Base-by-base conservation (phyloP, 768 basidiomycete genomes). In the Cystobasidium onofrii region DNA sequence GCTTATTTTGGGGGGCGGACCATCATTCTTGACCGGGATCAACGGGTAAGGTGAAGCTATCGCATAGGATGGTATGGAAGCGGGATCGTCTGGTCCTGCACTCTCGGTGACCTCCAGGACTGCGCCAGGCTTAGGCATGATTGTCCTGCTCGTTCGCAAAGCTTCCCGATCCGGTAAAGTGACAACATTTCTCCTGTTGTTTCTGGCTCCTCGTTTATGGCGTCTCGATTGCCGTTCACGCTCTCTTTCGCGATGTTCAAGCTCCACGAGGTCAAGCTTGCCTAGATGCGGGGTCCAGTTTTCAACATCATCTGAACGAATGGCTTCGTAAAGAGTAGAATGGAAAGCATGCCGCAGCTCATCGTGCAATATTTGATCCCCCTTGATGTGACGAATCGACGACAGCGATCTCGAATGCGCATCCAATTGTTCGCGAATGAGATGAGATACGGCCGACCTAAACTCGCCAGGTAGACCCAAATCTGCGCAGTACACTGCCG, bases 371-470 rank as follows among this genome's bases (percentile, higher is more conserved):
- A 95, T 85, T 9, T 84, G 80, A 0, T 87, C 85, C 1, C 91
- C 90, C 77, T 92, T 90, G 4, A 88, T 86, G 80, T 95, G 91
- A 0, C 92, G 91, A 69, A 93, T 87, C 41, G 95, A 86, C 85
- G 91, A 90, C 20, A 97, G 86, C 0, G 91, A 94, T 80, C 93
- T 92, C 81, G 91, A 89, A 83, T 92, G 92, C 1, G 88, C 86
- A 74, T 93, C 89, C 7, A 93, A 86, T 83, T 99, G 96, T 80
- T 99, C 96, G 34, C 95, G 87, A 77, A 98, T 98, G 25, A 89
- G 89, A 80, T 98, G 95, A 0, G 92, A 88, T 74, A 99, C 91
- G 27, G 93, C 92, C 17, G 94, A 97, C 92, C 85, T 88, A 84
- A 98, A 99, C 80, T 99, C 96, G 9, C 92, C 91, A 31, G 86